Conservation (phyloP, 441 rosid genomes). For the Metrosideros polymorpha region DNA sequence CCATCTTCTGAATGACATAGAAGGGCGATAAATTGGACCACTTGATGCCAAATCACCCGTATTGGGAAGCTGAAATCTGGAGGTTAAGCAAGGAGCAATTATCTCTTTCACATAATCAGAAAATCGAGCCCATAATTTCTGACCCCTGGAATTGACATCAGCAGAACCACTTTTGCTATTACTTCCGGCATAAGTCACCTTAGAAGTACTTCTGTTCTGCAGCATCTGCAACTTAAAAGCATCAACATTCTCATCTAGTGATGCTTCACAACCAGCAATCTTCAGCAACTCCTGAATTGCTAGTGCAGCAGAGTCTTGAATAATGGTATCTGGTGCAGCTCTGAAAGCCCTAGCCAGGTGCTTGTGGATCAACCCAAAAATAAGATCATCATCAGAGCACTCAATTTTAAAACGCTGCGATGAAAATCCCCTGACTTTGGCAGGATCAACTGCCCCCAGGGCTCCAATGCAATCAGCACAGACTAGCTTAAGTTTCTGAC, state of each 20-base stretch:
- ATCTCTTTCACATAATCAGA: conserved; percentile 95
- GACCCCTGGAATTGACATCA: conserved; percentile 70
- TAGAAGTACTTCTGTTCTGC: conserved; percentile 31
- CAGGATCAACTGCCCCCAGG: conserved; percentile 98
- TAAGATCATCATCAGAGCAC: conserved; percentile 99
- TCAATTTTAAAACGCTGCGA: conserved; percentile 92
- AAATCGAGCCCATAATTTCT: conserved; percentile 89
- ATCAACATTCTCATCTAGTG: conserved; percentile 66
- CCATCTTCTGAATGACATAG: conserved; percentile 99
- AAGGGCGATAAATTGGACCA: conserved; percentile 86
- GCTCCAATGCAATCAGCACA: conserved; percentile 99
- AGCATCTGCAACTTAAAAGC: conserved; percentile 25
- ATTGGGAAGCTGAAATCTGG: conserved; percentile 95
- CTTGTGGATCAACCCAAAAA: conserved; percentile 93
- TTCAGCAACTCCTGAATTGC: conserved; percentile 97
- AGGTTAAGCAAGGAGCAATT: conserved; percentile 96
- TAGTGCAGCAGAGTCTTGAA: conserved; percentile 99
- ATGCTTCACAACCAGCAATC: conserved; percentile 98
- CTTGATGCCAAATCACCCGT: conserved; percentile 62
- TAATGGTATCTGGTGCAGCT: conserved; percentile 91
- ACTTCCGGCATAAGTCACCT: conserved; percentile 17
- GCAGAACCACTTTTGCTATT: conserved; percentile 24
- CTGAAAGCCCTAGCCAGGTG: conserved; percentile 98
- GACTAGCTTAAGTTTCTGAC: conserved; percentile 84
- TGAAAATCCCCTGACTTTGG: conserved; percentile 73